Conservation (phyloP, 1,139 yeast genomes). For the Blastobotrys indianensis region DNA sequence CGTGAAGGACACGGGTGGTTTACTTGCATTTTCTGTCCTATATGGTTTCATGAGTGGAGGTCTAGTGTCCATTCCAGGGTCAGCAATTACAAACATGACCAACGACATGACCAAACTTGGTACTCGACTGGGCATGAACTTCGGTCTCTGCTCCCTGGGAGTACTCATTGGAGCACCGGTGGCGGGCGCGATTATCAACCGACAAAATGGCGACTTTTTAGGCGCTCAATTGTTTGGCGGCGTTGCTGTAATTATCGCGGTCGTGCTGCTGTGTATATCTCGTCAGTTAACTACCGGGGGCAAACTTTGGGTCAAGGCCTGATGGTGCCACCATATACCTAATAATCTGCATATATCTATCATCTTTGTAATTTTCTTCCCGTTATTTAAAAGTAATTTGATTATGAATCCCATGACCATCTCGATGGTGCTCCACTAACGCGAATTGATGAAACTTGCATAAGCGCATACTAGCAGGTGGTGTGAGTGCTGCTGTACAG, state of each 20-base stretch:
- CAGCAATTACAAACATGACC: slow-evolving; percentile 45
- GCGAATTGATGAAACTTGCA: neutral
- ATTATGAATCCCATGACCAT: neutral
- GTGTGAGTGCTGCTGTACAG: no score
- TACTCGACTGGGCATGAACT: slow-evolving; percentile 55
- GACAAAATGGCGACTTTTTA: slow-evolving; percentile 20
- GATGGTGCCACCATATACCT: neutral
- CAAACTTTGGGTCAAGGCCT: slow-evolving; percentile 6
- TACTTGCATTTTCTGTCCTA: slow-evolving; percentile 36
- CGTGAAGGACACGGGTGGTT: slow-evolving; percentile 41
- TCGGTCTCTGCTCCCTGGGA: slow-evolving; percentile 49
- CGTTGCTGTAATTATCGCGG: slow-evolving; percentile 12
- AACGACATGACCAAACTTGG: slow-evolving; percentile 36
- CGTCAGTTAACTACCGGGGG: slow-evolving; percentile 7
- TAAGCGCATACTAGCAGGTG: neutral
- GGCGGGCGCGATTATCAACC: slow-evolving; percentile 42
- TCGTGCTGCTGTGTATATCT: slow-evolving; percentile 63
- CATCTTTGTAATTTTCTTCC: neutral
- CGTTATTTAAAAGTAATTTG: neutral
- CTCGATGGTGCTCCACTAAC: neutral
- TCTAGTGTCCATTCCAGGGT: slow-evolving; percentile 41
- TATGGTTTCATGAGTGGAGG: slow-evolving; percentile 49
- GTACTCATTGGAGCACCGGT: slow-evolving; percentile 49
- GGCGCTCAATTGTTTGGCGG: slow-evolving; percentile 23
- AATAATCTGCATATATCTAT: neutral